phyloP scores from a whole-genome alignment of 2,329 filamentous ascomycete genomes.

The Pyricularia pennisetigena region DNA sequence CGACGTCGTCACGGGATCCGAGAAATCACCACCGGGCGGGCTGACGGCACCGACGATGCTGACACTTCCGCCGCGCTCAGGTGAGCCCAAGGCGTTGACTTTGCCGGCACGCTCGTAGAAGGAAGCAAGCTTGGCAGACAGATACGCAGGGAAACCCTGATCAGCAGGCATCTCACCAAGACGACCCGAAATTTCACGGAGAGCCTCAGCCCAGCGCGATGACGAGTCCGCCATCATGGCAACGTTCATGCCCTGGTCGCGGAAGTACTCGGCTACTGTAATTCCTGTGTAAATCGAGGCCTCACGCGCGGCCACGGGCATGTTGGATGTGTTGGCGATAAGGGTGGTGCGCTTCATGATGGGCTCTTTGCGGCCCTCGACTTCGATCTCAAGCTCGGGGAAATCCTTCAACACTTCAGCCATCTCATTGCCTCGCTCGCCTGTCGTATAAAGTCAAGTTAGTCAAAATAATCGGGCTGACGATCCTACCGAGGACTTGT shows the following conservation, averaged over 20 bases:
- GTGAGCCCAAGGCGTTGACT: conserved; percentile 76
- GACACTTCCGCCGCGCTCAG: conserved; percentile 82
- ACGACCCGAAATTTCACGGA: conserved; percentile 97
- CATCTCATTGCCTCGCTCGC: conserved; percentile 97
- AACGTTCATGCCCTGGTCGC: conserved; percentile 92
- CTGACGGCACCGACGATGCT: conserved; percentile 97
- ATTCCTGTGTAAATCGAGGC: conserved; percentile 98
- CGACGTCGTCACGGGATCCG: conserved; percentile 88
- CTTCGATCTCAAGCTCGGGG: conserved; percentile 90
- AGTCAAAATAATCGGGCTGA: neutral
- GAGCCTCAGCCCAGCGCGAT: conserved; percentile 95
- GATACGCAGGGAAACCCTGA: conserved; percentile 97
- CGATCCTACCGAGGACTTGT: neutral
- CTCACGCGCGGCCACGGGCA: conserved; percentile 97
- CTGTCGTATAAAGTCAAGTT: conserved; percentile 10
- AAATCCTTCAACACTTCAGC: conserved; percentile 99
- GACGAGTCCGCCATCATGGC: conserved; percentile 99
- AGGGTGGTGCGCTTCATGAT: conserved; percentile 99
- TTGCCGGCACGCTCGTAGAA: conserved; percentile 98
- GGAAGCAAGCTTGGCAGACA: conserved; percentile 91
- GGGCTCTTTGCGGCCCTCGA: conserved; percentile 89
- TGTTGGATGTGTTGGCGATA: conserved; percentile 99
- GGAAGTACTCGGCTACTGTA: conserved; percentile 87
- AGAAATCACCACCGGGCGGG: conserved; percentile 97
- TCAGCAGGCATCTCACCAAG: conserved; percentile 99